These are phyloP conservation scores for Solanum virginianum DNA, from an alignment of 257 asterid genomes.

Conservation along the genomic window DNA sequence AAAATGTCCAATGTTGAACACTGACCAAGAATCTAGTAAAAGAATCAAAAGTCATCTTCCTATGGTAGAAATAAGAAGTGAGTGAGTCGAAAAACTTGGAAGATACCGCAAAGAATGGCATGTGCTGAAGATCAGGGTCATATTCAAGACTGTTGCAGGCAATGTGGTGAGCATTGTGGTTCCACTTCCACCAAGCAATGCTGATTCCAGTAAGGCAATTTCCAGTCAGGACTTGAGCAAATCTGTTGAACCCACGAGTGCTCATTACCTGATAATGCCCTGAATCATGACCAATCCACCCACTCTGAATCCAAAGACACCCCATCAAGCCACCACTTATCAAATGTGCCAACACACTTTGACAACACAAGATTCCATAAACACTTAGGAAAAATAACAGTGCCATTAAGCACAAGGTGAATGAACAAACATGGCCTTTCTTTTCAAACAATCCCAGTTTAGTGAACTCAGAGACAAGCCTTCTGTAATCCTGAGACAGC, in stretches of 20 bases:
- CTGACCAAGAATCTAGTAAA: constrained; percentile 51
- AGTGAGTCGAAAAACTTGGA: constrained; percentile 52
- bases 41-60: constrained; percentile 40
- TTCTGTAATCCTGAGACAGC: constrained; percentile 63
- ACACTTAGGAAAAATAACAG: constrained; percentile 31
- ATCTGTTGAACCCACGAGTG: constrained; percentile 25
- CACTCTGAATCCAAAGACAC: constrained; percentile 81
- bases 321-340: constrained; percentile 66
- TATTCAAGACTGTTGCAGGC: constrained; percentile 78
- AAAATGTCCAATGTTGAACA: constrained; percentile 70
- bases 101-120: constrained; percentile 71
- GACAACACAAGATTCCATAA: constrained; percentile 51
- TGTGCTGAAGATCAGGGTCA: constrained; percentile 83
- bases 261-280: constrained; percentile 67
- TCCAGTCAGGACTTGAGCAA: constrained; percentile 49
- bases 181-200: constrained; percentile 89
- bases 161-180: constrained; percentile 84
- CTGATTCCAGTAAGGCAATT: constrained; percentile 76
- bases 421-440: constrained; percentile 42
- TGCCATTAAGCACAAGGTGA: constrained; percentile 20
- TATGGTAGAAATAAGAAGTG: constrained; percentile 44
- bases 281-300: constrained; percentile 93
- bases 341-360: constrained; percentile 36
- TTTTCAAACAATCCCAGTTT: constrained; percentile 56
- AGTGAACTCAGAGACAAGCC: constrained; percentile 48